phyloP scores from a whole-genome alignment of 164 flowering plant species.

The Nymphaea thermarum region DNA sequence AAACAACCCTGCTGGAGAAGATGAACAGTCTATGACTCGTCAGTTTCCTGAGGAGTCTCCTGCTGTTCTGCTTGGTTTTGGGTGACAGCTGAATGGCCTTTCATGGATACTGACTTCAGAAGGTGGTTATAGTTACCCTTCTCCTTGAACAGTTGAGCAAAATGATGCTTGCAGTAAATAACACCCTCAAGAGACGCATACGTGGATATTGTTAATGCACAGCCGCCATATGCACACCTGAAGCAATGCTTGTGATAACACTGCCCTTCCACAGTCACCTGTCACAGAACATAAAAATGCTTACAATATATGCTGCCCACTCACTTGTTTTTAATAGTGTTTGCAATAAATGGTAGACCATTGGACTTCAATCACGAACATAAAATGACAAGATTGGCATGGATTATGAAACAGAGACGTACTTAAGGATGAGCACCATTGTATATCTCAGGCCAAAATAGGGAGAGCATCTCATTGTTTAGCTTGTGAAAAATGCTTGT shows the following conservation, averaged over 20 bases:
- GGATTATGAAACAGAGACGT: background rate
- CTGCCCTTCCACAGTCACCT: constrained; percentile 27
- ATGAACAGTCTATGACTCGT: too few relatives aligned
- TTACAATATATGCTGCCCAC: background rate
- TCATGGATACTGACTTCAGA: constrained; percentile 15
- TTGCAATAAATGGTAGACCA: background rate
- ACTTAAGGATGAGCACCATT: background rate
- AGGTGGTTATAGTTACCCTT: constrained; percentile 32
- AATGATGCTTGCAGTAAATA: constrained; percentile 41
- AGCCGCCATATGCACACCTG: constrained; percentile 27
- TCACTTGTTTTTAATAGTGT: background rate
- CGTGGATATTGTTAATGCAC: constrained; percentile 18
- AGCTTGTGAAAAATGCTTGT: too few relatives aligned
- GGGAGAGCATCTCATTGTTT: background rate
- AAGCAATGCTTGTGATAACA: constrained; percentile 27
- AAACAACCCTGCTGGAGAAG: too few relatives aligned
- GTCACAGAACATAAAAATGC: background rate
- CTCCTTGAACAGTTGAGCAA: constrained; percentile 38
- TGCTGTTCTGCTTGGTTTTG: background rate
- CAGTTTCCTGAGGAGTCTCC: background rate
- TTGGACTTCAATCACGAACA: background rate
- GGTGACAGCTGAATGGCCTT: constrained; percentile 4
- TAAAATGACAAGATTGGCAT: background rate
- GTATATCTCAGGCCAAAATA: background rate
- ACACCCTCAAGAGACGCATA: constrained; percentile 25